phyloP scores from a whole-genome alignment of 257 asterid genomes.

The Capsicum baccatum region DNA sequence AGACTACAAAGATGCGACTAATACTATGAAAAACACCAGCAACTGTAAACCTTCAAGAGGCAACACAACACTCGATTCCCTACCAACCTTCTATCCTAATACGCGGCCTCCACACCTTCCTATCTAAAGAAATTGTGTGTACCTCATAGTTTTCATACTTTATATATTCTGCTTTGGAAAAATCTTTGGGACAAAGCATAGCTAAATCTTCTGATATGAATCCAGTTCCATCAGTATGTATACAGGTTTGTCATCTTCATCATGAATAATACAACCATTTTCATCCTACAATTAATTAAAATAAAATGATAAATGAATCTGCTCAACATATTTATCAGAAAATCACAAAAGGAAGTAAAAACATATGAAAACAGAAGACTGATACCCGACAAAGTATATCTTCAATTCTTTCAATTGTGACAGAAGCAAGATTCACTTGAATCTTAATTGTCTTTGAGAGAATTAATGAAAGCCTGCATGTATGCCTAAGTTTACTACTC shows the following conservation, averaged over 20 bases:
- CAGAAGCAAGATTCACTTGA: slow-evolving; percentile 55
- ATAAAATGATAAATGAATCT: not conserved
- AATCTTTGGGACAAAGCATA: slow-evolving; percentile 61
- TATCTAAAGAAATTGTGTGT: not conserved
- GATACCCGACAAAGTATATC: slow-evolving; percentile 73
- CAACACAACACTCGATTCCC: no score
- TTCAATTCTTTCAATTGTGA: slow-evolving; percentile 52
- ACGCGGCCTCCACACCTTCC: no score
- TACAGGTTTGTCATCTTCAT: slow-evolving; percentile 64
- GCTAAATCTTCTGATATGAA: slow-evolving; percentile 82
- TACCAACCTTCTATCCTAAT: no score
- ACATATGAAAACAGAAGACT: slow-evolving; percentile 29
- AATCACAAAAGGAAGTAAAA: slow-evolving; percentile 4
- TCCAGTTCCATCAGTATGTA: slow-evolving; percentile 91
- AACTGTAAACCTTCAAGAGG: no score
- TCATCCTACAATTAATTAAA: slow-evolving; percentile 51
- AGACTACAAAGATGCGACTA: no score
- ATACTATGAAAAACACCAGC: no score
- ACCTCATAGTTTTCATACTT: slow-evolving; percentile 61
- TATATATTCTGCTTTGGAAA: slow-evolving; percentile 46
- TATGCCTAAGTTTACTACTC: slow-evolving; percentile 13
- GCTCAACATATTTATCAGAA: slow-evolving; percentile 4
- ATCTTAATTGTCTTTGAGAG: slow-evolving; percentile 72
- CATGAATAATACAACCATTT: slow-evolving; percentile 45
- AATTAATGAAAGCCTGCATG: slow-evolving; percentile 72